These are phyloP conservation scores for Isabelozyma pseudorhagii DNA, from an alignment of 805 yeast species.

Conservation along the genomic window DNA sequence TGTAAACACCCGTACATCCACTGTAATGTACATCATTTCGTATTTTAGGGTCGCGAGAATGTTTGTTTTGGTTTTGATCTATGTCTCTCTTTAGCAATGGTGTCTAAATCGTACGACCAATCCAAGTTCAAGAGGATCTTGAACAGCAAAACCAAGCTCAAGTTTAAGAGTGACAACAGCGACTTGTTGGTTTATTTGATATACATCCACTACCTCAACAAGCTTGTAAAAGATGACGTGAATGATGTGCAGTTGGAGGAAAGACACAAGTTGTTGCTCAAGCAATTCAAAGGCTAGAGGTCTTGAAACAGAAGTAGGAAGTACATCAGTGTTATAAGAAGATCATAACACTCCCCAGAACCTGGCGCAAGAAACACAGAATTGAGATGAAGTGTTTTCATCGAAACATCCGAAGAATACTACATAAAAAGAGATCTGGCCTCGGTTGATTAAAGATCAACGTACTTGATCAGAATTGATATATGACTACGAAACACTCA, in stretches of 20 bases:
- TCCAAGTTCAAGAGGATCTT: conserved; percentile 15
- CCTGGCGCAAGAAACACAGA: too few species aligned
- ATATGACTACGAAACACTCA: too few species aligned
- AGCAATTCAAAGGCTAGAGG: conserved; percentile 32
- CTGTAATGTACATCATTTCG: not conserved
- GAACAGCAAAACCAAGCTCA: conserved; percentile 13
- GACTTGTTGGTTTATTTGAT: conserved; percentile 46
- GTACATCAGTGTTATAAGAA: not conserved
- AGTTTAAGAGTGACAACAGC: conserved; percentile 34
- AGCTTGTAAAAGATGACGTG: conserved; percentile 31
- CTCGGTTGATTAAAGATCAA: too few species aligned
- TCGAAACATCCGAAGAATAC: too few species aligned
- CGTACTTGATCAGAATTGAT: too few species aligned
- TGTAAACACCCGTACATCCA: not conserved
- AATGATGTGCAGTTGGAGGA: conserved; percentile 38
- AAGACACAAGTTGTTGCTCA: conserved; percentile 29
- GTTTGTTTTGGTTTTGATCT: too few species aligned
- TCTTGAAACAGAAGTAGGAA: too few species aligned
- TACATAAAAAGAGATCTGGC: too few species aligned
- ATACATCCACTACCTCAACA: conserved; percentile 45
- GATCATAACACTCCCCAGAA: not conserved
- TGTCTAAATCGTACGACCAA: conserved; percentile 11
- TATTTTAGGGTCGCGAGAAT: too few species aligned
- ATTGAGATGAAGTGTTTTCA: too few species aligned
- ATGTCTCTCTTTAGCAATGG: not conserved